A percentile compares a stretch with the other conserved stretches of the same genome.
phyloP scores from a whole-genome alignment of 805 yeast species.

The Wickerhamiella dianesei region DNA sequence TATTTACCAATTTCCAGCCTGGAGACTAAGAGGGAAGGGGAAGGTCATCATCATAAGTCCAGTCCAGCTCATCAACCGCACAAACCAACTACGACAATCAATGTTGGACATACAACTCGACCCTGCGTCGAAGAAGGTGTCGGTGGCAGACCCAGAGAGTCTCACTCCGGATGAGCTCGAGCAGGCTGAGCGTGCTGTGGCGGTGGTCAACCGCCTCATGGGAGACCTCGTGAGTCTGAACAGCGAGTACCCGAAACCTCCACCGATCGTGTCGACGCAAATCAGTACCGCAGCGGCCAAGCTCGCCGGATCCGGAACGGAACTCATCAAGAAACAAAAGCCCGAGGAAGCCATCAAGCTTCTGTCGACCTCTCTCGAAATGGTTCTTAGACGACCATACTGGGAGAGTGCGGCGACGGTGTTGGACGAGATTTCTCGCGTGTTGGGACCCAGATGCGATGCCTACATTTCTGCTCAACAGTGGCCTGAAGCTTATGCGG shows the following conservation, averaged over 20 bases:
- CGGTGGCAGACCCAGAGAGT: constrained; percentile 3
- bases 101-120: constrained; percentile 12
- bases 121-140: constrained; percentile 12
- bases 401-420: constrained; percentile 28
- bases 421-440: constrained; percentile 24
- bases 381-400: constrained; percentile 28
- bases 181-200: constrained; percentile 12
- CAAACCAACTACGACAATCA: neutral
- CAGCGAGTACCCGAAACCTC: constrained; percentile 28
- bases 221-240: constrained; percentile 21
- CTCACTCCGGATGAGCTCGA: constrained; percentile 6
- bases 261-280: constrained; percentile 19
- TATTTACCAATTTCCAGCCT: too few species aligned
- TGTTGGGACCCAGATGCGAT: constrained; percentile 28
- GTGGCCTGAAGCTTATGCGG: constrained; percentile 29
- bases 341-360: constrained; percentile 26
- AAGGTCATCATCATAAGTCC: too few species aligned
- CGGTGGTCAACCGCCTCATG: constrained; percentile 22
- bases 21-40: too few species aligned
- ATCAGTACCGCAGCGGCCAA: constrained; percentile 24
- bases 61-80: too few species aligned
- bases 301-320: constrained; percentile 24
- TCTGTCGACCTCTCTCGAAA: constrained; percentile 27
- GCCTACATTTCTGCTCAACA: constrained; percentile 25
- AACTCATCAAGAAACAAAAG: constrained; percentile 19